These are phyloP conservation scores for Byssothecium circinans DNA, from an alignment of 2,329 filamentous ascomycete species.

Conservation along the genomic window DNA sequence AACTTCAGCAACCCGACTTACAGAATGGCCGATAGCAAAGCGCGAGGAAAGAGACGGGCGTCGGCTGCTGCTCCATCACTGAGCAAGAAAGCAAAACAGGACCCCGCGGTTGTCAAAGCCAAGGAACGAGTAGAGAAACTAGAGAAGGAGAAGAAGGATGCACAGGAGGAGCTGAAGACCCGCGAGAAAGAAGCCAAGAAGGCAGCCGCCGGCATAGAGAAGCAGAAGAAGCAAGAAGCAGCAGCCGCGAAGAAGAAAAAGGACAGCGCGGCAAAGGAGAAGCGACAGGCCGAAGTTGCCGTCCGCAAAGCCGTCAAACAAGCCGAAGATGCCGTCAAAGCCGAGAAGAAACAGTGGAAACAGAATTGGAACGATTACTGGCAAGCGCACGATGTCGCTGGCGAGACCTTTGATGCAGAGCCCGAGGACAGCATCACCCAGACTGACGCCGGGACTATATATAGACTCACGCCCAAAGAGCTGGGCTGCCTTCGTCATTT, in stretches of 20 bases:
- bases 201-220: background rate
- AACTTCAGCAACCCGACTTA: background rate
- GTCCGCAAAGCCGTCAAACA: background rate
- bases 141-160: background rate
- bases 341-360: slow-evolving; percentile 5
- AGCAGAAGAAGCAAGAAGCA: background rate
- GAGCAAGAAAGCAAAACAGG: slow-evolving; percentile 10
- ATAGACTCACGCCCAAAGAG: slow-evolving; percentile 17
- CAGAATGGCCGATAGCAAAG: background rate
- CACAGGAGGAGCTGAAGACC: background rate
- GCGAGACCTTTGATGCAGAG: background rate
- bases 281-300: background rate
- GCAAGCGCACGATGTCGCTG: slow-evolving; percentile 4
- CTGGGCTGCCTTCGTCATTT: slow-evolving; percentile 7
- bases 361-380: slow-evolving; percentile 9
- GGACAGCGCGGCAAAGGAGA: background rate
- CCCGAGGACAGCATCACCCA: slow-evolving; percentile 12
- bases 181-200: background rate
- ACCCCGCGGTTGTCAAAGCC: slow-evolving; percentile 1
- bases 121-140: slow-evolving; percentile 1
- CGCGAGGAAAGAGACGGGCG: background rate
- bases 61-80: background rate
- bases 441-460: slow-evolving; percentile 13
- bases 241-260: background rate
- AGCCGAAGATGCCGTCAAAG: slow-evolving; percentile 5